Evolutionary conservation across 225 moss, liverwort and hornwort genomes (phyloP).

Genomic region (Pseudoscleropodium purum): DNA sequence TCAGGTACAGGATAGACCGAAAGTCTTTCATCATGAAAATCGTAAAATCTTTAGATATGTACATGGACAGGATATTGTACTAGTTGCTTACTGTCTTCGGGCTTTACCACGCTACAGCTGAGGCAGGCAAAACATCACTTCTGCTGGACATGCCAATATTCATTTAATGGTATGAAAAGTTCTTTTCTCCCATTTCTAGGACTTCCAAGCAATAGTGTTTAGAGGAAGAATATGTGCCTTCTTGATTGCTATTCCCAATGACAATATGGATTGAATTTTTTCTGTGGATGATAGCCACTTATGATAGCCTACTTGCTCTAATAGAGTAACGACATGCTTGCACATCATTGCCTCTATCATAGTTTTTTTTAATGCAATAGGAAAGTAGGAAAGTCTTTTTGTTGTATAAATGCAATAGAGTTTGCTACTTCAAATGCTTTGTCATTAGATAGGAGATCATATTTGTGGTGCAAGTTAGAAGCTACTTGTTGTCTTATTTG

Average conservation of each 20-base stretch:
- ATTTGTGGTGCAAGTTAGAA: background rate
- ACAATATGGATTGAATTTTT: background rate
- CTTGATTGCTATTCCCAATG: background rate
- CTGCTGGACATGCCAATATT: background rate
- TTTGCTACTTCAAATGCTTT: background rate
- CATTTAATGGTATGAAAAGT: background rate
- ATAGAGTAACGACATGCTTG: background rate
- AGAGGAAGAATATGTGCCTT: background rate
- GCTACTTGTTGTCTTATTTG: background rate
- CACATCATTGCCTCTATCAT: background rate
- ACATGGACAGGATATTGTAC: conserved; percentile 69
- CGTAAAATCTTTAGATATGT: conserved; percentile 58
- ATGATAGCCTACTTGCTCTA: background rate
- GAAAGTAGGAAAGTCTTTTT: background rate
- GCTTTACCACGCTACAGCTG: background rate
- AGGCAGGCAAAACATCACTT: background rate
- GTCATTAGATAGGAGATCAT: background rate
- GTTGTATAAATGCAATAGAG: background rate
- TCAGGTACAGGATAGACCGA: conserved; percentile 87
- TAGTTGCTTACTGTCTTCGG: background rate
- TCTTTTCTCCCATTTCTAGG: background rate
- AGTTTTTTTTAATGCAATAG: background rate
- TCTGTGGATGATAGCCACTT: background rate
- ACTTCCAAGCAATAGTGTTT: background rate
- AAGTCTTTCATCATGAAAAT: conserved; percentile 61